Conservation (phyloP, 768 basidiomycete species). For the Scleroderma bovista region DNA sequence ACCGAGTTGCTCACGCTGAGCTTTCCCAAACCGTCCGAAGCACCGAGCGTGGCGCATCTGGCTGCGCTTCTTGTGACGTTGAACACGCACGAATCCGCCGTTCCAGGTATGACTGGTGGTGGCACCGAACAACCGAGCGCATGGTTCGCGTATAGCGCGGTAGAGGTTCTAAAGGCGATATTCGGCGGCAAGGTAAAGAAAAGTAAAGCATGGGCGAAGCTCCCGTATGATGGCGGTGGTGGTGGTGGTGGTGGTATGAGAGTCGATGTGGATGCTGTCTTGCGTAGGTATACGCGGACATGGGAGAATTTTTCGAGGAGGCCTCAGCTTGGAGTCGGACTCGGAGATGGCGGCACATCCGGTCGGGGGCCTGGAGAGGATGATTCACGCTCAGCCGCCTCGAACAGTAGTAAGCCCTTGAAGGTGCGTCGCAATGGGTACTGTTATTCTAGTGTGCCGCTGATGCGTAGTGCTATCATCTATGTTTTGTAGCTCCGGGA, state of each 20-base stretch:
- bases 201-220: slow-evolving; percentile 8
- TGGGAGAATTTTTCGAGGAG: slow-evolving; percentile 10
- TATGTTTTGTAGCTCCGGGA: neutral
- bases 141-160: slow-evolving; percentile 12
- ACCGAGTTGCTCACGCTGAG: slow-evolving; percentile 2
- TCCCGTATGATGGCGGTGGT: no score
- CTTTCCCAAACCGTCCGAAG: neutral
- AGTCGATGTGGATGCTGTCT: slow-evolving; percentile 4
- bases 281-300: slow-evolving; percentile 5
- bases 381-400: no score
- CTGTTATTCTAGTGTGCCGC: no score
- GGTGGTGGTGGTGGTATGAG: slow-evolving; percentile 9
- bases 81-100: neutral
- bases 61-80: slow-evolving; percentile 4
- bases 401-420: no score
- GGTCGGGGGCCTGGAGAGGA: no score
- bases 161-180: slow-evolving; percentile 7
- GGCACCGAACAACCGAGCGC: neutral
- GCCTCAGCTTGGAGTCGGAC: no score
- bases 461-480: no score
- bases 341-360: no score
- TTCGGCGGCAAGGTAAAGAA: slow-evolving; percentile 8
- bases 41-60: slow-evolving; percentile 8
- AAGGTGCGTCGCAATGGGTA: no score
- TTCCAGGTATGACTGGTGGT: no score